Conservation (phyloP, 2,329 filamentous ascomycete species). For the Fusarium ambrosium region DNA sequence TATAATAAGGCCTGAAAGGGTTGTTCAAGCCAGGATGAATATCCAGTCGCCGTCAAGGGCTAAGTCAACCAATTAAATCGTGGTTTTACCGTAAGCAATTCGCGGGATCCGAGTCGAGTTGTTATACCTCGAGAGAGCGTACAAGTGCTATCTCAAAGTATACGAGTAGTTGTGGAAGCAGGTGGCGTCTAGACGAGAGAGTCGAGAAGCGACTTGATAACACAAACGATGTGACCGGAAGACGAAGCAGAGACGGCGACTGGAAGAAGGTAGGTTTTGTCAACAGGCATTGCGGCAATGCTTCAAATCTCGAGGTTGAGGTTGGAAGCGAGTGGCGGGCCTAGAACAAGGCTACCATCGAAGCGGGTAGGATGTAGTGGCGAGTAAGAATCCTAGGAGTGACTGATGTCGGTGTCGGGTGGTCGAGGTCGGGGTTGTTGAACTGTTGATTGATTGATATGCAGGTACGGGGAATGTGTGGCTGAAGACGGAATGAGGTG, state of each 20-base stretch:
- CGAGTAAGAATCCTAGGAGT: conserved; percentile 6
- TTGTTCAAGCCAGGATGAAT: conserved; percentile 49
- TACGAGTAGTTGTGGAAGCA: conserved; percentile 58
- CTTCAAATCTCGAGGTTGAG: conserved; percentile 47
- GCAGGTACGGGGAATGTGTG: conserved; percentile 50
- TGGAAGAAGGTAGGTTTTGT: conserved; percentile 64
- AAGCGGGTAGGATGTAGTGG: conserved; percentile 23
- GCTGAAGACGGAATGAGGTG: conserved; percentile 38
- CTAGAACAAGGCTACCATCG: conserved; percentile 55
- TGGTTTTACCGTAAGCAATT: conserved; percentile 54
- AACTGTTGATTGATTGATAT: conserved; percentile 38
- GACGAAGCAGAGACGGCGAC: conserved; percentile 74
- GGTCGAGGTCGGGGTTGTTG: conserved; percentile 24
- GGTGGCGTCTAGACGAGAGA: conserved; percentile 59
- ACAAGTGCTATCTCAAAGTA: conserved; percentile 52
- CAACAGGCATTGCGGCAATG: conserved; percentile 70
- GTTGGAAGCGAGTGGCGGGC: conserved; percentile 47
- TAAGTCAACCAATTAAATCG: conserved; percentile 64
- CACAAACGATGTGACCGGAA: conserved; percentile 70
- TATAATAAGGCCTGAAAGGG: conserved; percentile 48
- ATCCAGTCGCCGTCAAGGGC: conserved; percentile 69
- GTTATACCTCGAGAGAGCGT: conserved; percentile 59
- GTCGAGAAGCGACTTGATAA: conserved; percentile 60
- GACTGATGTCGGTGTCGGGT: conserved; percentile 11
- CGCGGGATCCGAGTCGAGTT: conserved; percentile 53